A percentile compares a stretch with the other conserved stretches of the same genome.
Evolutionary conservation across 164 flowering plant genomes (phyloP).

Genomic region (Vitis amurensis): DNA sequence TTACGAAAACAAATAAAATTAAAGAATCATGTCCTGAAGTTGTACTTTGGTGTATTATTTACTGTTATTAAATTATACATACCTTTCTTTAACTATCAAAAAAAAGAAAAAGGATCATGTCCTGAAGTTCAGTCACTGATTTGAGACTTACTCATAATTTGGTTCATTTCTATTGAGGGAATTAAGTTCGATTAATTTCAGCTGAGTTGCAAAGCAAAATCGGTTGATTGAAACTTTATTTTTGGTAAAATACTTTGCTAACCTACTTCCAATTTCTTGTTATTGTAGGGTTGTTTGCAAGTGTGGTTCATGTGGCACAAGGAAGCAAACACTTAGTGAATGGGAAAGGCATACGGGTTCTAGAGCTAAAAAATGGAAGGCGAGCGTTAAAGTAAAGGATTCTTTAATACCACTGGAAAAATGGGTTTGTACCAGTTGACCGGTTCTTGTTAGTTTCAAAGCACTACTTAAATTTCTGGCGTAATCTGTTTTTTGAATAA

Average conservation of each 20-base stretch:
- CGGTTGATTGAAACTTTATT: not conserved
- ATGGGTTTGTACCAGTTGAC: constrained; percentile 74
- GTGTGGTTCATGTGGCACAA: constrained; percentile 77
- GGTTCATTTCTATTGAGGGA: not conserved
- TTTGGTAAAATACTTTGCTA: not conserved
- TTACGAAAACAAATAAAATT: no score
- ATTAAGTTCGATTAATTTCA: not conserved
- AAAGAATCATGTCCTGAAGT: no score
- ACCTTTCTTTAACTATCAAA: no score
- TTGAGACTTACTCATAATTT: not conserved
- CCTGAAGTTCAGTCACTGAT: not conserved
- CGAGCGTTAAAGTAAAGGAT: constrained; percentile 80
- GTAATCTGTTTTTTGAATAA: no score
- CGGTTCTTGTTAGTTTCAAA: not conserved
- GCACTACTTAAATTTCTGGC: no score
- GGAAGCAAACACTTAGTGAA: constrained; percentile 71
- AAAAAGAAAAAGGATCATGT: no score
- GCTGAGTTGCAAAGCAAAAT: not conserved
- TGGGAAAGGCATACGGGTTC: constrained; percentile 98
- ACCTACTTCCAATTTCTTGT: constrained; percentile 6
- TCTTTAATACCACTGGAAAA: constrained; percentile 68
- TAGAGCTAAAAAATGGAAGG: constrained; percentile 87
- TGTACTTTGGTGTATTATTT: no score
- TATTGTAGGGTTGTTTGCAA: constrained; percentile 69
- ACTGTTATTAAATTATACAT: no score